A percentile compares a stretch with the other conserved stretches of the same genome.
Conservation (phyloP, 2,329 filamentous ascomycete genomes). For the Penicillium sp. region DNA sequence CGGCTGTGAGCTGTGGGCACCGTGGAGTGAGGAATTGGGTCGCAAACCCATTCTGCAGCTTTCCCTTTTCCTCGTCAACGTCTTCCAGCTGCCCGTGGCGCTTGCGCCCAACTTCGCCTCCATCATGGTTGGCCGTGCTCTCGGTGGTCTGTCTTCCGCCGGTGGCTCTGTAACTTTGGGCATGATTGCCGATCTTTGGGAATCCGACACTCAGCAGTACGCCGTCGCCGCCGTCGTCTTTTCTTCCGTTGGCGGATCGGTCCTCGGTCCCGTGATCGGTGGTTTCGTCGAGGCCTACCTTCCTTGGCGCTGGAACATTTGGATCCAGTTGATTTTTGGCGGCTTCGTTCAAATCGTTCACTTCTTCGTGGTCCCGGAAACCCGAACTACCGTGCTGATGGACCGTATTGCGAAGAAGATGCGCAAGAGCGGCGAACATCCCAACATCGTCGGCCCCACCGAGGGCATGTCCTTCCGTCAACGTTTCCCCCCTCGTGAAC, state of each 20-base stretch:
- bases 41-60: slow-evolving; percentile 72
- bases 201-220: slow-evolving; percentile 69
- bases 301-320: slow-evolving; percentile 74
- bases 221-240: slow-evolving; percentile 75
- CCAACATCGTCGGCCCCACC: slow-evolving; percentile 68
- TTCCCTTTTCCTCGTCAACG: slow-evolving; percentile 71
- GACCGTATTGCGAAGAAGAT: slow-evolving; percentile 74
- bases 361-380: slow-evolving; percentile 71
- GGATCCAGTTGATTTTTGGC: slow-evolving; percentile 81
- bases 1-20: slow-evolving; percentile 84
- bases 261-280: slow-evolving; percentile 74
- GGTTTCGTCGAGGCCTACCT: slow-evolving; percentile 69
- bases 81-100: slow-evolving; percentile 71
- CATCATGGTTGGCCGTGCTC: slow-evolving; percentile 66
- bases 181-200: slow-evolving; percentile 74
- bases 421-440: slow-evolving; percentile 57
- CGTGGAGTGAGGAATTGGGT: slow-evolving; percentile 81
- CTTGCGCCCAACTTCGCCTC: slow-evolving; percentile 70
- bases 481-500: slow-evolving; percentile 59
- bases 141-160: slow-evolving; percentile 69
- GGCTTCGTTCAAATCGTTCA: slow-evolving; percentile 66
- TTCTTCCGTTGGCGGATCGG: slow-evolving; percentile 73
- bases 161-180: slow-evolving; percentile 71
- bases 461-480: slow-evolving; percentile 63
- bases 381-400: slow-evolving; percentile 72